phyloP scores from a whole-genome alignment of 2,329 filamentous ascomycete species.

The Cytospora leucostoma region DNA sequence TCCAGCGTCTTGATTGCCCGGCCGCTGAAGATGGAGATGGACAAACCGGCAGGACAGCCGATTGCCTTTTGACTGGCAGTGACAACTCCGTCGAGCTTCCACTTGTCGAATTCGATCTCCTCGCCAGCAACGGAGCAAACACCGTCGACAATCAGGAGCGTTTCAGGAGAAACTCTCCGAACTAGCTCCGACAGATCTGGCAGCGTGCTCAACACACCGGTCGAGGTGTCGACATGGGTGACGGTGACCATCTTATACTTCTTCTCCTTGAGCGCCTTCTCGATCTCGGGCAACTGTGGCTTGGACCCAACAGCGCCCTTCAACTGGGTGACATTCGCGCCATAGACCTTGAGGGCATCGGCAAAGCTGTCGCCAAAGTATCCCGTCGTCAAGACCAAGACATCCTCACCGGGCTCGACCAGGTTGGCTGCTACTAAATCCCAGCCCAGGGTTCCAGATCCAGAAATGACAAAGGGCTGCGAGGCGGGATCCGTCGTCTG shows the following conservation, averaged over 20 bases:
- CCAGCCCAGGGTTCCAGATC: slow-evolving; percentile 95
- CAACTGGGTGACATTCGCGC: slow-evolving; percentile 84
- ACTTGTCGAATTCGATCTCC: slow-evolving; percentile 94
- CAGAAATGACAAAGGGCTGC: slow-evolving; percentile 91
- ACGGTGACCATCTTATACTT: slow-evolving; percentile 93
- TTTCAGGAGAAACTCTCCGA: slow-evolving; percentile 84
- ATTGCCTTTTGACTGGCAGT: slow-evolving; percentile 98
- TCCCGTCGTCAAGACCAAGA: slow-evolving; percentile 89
- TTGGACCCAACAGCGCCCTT: slow-evolving; percentile 86
- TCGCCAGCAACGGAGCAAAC: slow-evolving; percentile 97
- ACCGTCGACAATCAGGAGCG: slow-evolving; percentile 88
- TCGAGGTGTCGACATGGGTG: slow-evolving; percentile 97
- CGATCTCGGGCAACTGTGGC: slow-evolving; percentile 83
- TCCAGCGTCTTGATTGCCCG: slow-evolving; percentile 81
- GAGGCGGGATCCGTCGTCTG: slow-evolving; percentile 79
- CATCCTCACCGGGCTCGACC: slow-evolving; percentile 84
- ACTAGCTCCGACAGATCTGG: slow-evolving; percentile 81
- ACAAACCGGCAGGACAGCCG: slow-evolving; percentile 89
- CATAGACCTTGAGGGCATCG: slow-evolving; percentile 88
- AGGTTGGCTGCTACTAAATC: slow-evolving; percentile 95
- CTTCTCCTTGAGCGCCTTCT: slow-evolving; percentile 85
- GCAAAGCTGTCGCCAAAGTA: slow-evolving; percentile 97
- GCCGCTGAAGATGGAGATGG: slow-evolving; percentile 90
- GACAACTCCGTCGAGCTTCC: slow-evolving; percentile 88
- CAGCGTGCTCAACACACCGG: slow-evolving; percentile 90